A percentile compares a stretch with the other conserved stretches of the same genome.
These are phyloP conservation scores for Schoenoplectus tabernaemontani DNA, from an alignment of 202 grass and related monocot species.

Conservation along the genomic window DNA sequence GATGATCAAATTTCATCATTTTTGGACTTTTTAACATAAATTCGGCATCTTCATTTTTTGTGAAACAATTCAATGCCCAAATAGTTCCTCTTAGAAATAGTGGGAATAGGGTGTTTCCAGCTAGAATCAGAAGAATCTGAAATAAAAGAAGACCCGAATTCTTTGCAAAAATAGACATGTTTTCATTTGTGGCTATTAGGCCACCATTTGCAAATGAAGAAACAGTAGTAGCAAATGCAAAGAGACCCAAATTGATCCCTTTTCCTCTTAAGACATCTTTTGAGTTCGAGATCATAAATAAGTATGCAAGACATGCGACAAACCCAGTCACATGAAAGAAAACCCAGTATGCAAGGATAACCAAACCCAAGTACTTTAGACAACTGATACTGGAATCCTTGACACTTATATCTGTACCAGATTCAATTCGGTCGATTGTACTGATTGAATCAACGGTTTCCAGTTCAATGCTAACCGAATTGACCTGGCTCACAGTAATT, in stretches of 20 bases:
- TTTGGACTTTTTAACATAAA: constrained; percentile 28
- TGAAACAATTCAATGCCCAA: constrained; percentile 8
- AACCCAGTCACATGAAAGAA: constrained; percentile 31
- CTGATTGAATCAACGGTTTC: neutral
- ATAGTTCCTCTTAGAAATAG: constrained; percentile 40
- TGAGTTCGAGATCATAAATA: constrained; percentile 28
- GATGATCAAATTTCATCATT: constrained; percentile 18
- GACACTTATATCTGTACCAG: neutral
- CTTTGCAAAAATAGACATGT: constrained; percentile 50
- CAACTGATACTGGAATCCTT: neutral
- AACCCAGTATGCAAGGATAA: constrained; percentile 28
- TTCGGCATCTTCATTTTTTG: constrained; percentile 20
- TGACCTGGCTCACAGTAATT: constrained; percentile 13
- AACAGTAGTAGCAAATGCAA: constrained; percentile 31
- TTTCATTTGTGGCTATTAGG: constrained; percentile 52
- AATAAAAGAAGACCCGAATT: constrained; percentile 47
- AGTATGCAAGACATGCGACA: constrained; percentile 29
- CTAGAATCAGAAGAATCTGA: constrained; percentile 34
- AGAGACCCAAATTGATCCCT: constrained; percentile 37
- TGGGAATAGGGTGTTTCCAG: constrained; percentile 50
- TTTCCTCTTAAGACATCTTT: constrained; percentile 47
- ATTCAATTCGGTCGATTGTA: neutral
- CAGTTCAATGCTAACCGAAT: neutral
- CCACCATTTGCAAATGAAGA: constrained; percentile 83
- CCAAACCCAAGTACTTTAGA: constrained; percentile 21